Conservation (phyloP, 345 rosid species). For the Sapria himalayana region DNA sequence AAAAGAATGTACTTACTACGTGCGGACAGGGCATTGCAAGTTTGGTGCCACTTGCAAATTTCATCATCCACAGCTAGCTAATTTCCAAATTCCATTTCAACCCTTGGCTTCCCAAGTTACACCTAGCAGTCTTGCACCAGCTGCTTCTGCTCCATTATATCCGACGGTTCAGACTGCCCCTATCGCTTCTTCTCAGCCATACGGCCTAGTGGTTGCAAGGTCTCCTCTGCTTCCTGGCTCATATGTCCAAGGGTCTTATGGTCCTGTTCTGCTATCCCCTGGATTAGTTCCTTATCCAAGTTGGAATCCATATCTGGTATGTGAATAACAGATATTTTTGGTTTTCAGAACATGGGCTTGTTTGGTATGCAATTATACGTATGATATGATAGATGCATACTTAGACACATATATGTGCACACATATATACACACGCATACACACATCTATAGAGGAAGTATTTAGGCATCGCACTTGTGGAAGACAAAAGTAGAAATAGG, state of each 20-base stretch:
- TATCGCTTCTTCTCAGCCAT: constrained; percentile 47
- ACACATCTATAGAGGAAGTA: no score
- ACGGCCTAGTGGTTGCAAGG: constrained; percentile 52
- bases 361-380: no score
- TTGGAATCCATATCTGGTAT: constrained; percentile 64
- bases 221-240: constrained; percentile 52
- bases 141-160: constrained; percentile 40
- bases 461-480: no score
- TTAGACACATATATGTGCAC: no score
- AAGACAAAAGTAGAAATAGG: no score
- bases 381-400: no score
- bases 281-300: constrained; percentile 47
- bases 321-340: constrained; percentile 5
- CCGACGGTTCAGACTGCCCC: constrained; percentile 36
- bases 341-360: no score
- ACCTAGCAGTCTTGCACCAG: constrained; percentile 20
- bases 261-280: constrained; percentile 52
- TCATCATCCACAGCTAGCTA: constrained; percentile 60
- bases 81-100: constrained; percentile 25
- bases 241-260: constrained; percentile 48
- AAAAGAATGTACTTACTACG: constrained; percentile 68
- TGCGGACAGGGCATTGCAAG: constrained; percentile 82
- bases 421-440: no score
- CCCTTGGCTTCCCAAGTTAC: constrained; percentile 30
- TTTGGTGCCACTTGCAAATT: constrained; percentile 71